Evolutionary conservation across 176 grass and related monocot species (phyloP), one percentile per base, ranked within the genome.

Genomic region (Lolium perenne): DNA sequence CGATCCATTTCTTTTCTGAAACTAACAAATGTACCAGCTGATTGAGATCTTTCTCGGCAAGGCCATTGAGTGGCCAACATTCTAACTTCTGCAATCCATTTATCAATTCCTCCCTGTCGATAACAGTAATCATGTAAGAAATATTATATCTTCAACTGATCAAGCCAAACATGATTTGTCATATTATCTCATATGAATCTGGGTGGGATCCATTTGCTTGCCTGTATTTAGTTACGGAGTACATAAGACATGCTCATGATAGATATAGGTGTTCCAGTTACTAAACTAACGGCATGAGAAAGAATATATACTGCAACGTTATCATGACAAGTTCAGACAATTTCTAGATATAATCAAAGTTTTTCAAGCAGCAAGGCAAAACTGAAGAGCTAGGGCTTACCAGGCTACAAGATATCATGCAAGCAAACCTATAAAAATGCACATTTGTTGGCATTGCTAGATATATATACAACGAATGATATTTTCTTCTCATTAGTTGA

Each of bases 1-100:
- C 80, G 53, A 95, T 71, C 93, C 93, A 95, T 92, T 92, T 95
- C 86, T 95, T 95, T 73, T 93, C 91, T 0, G 77, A 84, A 89
- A 93, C 77, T 79, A 95, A 82, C 64, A 91, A 77, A 91, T 89
- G 49, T 65, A 89, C 45, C 64, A 95, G 58, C 14, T 87, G 71
- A 80, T 76, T 54, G 64, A 87, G 66, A 87, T 95, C 83, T 65
- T 73, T 84, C 55, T 95, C 73, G 69, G 15, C 51, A 14, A 92
- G 80, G 83, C 75, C 80, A 89, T 63, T 91, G 53, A 95, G 84
- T 68, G 83, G 69, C 86, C 80, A 87, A 71, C 81, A 90, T 58
- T 89, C 86, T 64, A 91, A 73, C 68, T 82, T 91, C 54, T 67
- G 83, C 43, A 95, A 62, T 41, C 59, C 65, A 69, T 71, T 77